Evolutionary conservation across 2,329 filamentous ascomycete species (phyloP), one percentile per base, ranked within the genome.

Genomic region (Monosporascus sp.): DNA sequence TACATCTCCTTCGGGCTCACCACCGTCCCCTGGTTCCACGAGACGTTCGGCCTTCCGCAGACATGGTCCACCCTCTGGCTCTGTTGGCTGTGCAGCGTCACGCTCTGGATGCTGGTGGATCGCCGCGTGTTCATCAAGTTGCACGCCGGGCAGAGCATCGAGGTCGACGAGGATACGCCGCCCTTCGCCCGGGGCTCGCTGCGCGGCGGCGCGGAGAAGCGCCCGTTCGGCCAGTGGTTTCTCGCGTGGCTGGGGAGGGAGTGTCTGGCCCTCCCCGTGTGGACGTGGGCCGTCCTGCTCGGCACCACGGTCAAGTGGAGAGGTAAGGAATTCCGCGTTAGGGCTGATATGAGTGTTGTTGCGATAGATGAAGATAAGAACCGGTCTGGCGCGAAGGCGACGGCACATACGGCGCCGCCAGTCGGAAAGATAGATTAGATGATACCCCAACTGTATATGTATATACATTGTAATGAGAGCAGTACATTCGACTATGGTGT

Each of bases 241-340:
- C 67, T 79, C 6, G 88, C 92, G 0, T 99, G 95, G 94, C 61
- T 96, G 0, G 90, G 88, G 0, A 79, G 94, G 34, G 94, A 99
- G 71, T 59, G 82, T 0, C 75, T 97, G 8, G 92, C 94, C 0
- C 74, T 96, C 46, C 92, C 92, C 0, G 87, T 99, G 54, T 99
- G 94, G 94, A 74, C 83, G 0, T 91, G 87, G 82, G 94, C 94
- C 1, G 89, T 97, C 20, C 83, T 90, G 61, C 86, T 93, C n/a
- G 94, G 94, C 0, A 84, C 88, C 2, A 93, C 85, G 0, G 90
- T 99, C 0, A 82, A 82, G 50, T 99, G 94, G 95, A 78, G 94
- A 51, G 93, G 92, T 0, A 86, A 85, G 63, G 80, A 76, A 27
- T 97, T 97, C 67, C 82, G 81, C 62, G 92, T 97, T 1, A 83